Percentiles rank a stretch among this genome's conserved stretches.
Evolutionary conservation across 192 early-diverging fungal genomes (phyloP).

Genomic region (Backusella australiensis): DNA sequence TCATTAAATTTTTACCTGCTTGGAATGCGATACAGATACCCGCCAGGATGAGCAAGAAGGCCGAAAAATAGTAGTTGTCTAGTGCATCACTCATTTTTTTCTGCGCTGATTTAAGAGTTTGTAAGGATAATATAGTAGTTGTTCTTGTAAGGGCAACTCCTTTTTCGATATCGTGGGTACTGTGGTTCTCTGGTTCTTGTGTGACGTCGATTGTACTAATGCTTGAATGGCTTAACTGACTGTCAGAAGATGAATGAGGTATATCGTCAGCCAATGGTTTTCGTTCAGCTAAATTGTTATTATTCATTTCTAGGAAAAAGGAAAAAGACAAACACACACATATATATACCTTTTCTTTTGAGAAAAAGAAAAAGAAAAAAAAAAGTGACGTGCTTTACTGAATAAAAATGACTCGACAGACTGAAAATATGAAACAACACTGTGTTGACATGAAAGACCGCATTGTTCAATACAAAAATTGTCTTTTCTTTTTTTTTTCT

Average conservation of each 20-base stretch:
- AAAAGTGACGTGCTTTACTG: background rate
- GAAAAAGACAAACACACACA: background rate
- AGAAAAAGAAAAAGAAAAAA: background rate
- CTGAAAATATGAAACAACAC: conserved; percentile 4
- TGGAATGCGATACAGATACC: conserved; percentile 26
- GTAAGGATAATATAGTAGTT: background rate
- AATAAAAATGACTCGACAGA: background rate
- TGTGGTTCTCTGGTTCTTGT: background rate
- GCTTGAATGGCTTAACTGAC: background rate
- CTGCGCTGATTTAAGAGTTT: background rate
- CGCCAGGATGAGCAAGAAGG: conserved; percentile 14
- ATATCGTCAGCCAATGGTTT: background rate
- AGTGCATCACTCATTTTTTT: conserved; percentile 1
- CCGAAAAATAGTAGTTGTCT: conserved; percentile 1
- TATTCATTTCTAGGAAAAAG: background rate
- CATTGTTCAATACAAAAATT: background rate
- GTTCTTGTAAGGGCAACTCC: background rate
- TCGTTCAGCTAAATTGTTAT: background rate
- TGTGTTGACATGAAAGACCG: background rate
- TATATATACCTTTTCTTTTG: background rate
- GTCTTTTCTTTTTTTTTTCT: background rate
- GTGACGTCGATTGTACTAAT: background rate
- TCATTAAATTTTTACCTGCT: conserved; percentile 14
- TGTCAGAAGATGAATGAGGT: background rate
- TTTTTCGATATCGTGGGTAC: background rate